phyloP scores from a whole-genome alignment of 208 protist genomes.

The Crithidia mellificae region DNA sequence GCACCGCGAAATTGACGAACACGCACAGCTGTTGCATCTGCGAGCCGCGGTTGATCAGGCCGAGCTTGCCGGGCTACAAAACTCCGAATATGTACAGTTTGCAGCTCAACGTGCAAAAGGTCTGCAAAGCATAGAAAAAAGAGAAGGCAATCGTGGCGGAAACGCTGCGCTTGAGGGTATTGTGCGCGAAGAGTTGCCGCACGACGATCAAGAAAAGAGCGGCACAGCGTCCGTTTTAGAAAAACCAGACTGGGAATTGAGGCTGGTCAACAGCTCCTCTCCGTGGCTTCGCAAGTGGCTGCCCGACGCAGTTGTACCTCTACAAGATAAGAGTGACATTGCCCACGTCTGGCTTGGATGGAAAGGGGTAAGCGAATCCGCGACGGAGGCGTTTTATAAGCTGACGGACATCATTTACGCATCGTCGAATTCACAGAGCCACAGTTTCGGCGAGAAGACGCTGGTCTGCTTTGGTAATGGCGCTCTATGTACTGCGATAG shows the following conservation, averaged over 20 bases:
- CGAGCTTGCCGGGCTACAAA: slow-evolving; percentile 8
- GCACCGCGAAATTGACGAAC: slow-evolving; percentile 27
- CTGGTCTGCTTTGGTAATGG: slow-evolving; percentile 30
- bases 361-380: slow-evolving; percentile 3
- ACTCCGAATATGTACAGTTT: slow-evolving; percentile 25
- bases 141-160: not conserved
- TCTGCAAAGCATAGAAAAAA: not conserved
- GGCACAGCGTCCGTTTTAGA: not conserved
- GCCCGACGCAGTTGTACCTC: slow-evolving; percentile 13
- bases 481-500: not conserved
- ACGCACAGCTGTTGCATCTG: slow-evolving; percentile 20
- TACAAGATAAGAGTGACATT: slow-evolving; percentile 4
- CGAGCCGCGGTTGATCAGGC: slow-evolving; percentile 17
- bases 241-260: slow-evolving; percentile 5
- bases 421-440: not conserved
- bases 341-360: slow-evolving; percentile 21
- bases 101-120: not conserved
- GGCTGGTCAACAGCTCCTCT: not conserved
- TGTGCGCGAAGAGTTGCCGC: not conserved
- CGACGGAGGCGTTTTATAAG: slow-evolving; percentile 1
- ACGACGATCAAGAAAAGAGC: too few species aligned
- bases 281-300: slow-evolving; percentile 10
- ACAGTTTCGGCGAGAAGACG: not conserved
- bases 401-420: slow-evolving; percentile 6
- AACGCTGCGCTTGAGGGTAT: too few species aligned